Evolutionary conservation across 2,329 filamentous ascomycete species (phyloP), one percentile per base, ranked within the genome.

Genomic region (Fusarium albidum): DNA sequence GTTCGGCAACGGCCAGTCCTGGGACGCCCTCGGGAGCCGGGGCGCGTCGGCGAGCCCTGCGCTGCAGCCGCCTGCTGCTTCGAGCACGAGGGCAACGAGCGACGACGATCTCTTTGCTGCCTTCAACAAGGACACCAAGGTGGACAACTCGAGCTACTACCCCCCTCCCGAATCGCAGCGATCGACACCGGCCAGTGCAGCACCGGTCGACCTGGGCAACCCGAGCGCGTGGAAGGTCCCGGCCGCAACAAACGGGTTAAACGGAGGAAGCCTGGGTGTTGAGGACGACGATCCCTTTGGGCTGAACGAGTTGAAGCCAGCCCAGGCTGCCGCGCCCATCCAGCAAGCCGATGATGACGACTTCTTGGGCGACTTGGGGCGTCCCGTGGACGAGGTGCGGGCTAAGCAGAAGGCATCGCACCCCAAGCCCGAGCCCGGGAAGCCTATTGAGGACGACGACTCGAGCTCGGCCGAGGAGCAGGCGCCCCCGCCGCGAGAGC

Each of bases 281-380:
- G 88, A 94, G 51, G 91, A 96, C 64, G 92, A 96, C 68, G 92
- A 96, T 68, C 91, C 92, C 3, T 97, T 98, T 70, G 94, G 91
- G 1, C 77, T 97, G 29, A 87, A 81, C 53, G 79, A 88, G 59
- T 71, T 92, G 66, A 83, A 84, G 59, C 74, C 67, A 4, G 74
- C 49, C 26, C 40, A 76, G 63, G 37, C 65, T 26, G 50, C 70
- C 5, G 56, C 70, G 17, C 61, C 69, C 17, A 49, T 60, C 17
- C 66, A 69, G 21, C 65, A 61, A 9, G 49, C 61, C 1, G 84
- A 87, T 26, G 84, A 87, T 40, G 83, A 88, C 51, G 86, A 90
- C 64, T 82, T 90, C 37, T 71, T 90, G 17, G 87, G 87, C 8
- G 85, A 88, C 59, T 71, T 90, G 14, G 85, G 75, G 11, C 84